Evolutionary conservation across 1,284 basidiomycete genomes (phyloP), one percentile per base, ranked within the genome.

Genomic region (Somion occarium): DNA sequence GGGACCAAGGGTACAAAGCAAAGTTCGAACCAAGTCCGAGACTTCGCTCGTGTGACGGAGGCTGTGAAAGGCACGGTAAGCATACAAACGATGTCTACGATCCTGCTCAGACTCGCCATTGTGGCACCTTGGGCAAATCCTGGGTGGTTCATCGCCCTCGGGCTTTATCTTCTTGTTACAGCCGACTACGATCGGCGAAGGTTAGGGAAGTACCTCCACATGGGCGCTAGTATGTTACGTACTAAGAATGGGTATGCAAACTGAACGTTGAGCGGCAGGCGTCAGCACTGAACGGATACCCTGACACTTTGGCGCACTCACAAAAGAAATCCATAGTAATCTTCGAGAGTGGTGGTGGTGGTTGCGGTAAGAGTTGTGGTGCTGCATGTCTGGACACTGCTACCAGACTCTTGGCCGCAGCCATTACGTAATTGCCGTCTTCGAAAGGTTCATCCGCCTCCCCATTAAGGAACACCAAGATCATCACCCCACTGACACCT

Each of bases 1-100:
- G 78, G 78, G 25, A 80, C 64, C 48, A 80, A 62, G 20, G 74
- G 78, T 11, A 80, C 67, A 58, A 74, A 76, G 58, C 72, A 80
- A 19, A 80, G 51, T 57, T 79, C 76, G 57, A 80, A 74, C 78
- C 78, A 80, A 13, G 60, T 69, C 50, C 79, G 70, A 3, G 75
- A 68, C 55, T 77, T 80, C 46, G 72, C 76, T 24, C 69, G 66
- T 50, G 71, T 65, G 56, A 74, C 79, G 52, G 74, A 64, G 5
- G 65, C 77, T 79, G 48, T 15, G n/a, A 46, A 37, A 22, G 22
- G 51, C 20, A 41, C 49, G 19, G 51, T 24, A 22, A 22, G 11
- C 11, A 22, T 44, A 12, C 5, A 26, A 12, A 44, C 25, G 5
- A 15, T 9, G 25, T 7, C 18, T 47, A 13, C 25, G 45, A 34